Evolutionary conservation across 2,329 filamentous ascomycete genomes (phyloP), one percentile per base, ranked within the genome.

Genomic region (Zymoseptoria crescenta): DNA sequence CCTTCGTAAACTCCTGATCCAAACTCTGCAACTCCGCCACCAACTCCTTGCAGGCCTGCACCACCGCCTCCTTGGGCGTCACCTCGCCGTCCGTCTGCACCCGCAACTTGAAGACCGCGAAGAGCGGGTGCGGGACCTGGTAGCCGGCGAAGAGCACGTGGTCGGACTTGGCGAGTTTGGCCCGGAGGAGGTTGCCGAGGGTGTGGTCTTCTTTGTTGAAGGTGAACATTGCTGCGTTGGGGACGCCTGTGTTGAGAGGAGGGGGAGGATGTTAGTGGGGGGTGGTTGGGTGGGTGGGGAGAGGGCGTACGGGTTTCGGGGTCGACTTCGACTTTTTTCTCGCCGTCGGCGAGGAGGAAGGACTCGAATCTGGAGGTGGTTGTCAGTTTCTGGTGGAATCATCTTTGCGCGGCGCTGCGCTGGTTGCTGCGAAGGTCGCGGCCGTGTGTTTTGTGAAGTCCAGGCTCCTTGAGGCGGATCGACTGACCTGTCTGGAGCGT

Each of bases 151-250:
- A 96, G 68, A 88, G 80, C 68, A 99, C 88, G 72, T 95, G 87
- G 19, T 85, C 83, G 69, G 90, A 88, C 73, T 89, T 86, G 77
- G 94, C 86, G 59, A 99, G 87, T 69, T 93, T 89, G 70, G 90
- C 87, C 53, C 88, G 84, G 58, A 99, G 82, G 58, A 99, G 82
- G 74, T 99, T 96, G 68, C 87, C 94, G 27, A 99, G 83, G 1
- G 70, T 76, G 72, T 62, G 73, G 70, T 99, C 94, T 75, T 99
- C 94, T 75, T 96, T 97, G 76, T 91, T 90, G 76, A 99, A 86
- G 60, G 90, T 86, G 78, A 99, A 99, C 75, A 96, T 89, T 8
- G 91, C 89, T n/a, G 89, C 91, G 73, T 96, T 96, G 21, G 93
- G 90, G 73, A 96, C 91, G 71, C 91, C 91, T 94, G 60, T 49